Base-by-base conservation (phyloP, 768 basidiomycete genomes). In the Boletus huronensis region DNA sequence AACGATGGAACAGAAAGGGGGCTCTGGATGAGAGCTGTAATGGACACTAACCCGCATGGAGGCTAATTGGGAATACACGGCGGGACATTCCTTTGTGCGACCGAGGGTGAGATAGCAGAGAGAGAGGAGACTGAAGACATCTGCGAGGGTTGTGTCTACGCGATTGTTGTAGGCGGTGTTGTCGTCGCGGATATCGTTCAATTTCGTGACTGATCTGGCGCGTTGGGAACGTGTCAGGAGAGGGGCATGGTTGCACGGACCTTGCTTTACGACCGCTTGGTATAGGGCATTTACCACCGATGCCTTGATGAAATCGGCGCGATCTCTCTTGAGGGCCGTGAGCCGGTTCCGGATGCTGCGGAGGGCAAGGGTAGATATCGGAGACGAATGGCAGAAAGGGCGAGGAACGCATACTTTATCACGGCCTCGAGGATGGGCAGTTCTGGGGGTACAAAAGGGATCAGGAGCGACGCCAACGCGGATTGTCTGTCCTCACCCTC, bases 31-130 rank as follows among this genome's bases (percentile, higher is more conserved):
- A 19, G 44, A 50, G 36, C 19, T 11, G 23, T 31, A 52, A 49
- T 52, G 49, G 41, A 53, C 49, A 86, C 93, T 81, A 65, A 98
- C 94, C 73, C 90, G 77, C 88, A 99, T 97, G 55, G 88, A 93
- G 36, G 93, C 93, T 58, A 98, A 85, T 65, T 98, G 97, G 58
- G 91, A 93, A 71, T 97, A 99, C 0, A 90, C 93, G 25, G 95
- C 96, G 0, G 96, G 95, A 10, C 88, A 87, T 71, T 98, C 95
- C 60, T 87, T 84, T 38, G 92, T 94, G 76, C 94, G 95, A 40
- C 97, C 97, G 58, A 99, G 94, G 35, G 95, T 97, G 63, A 99
- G 85, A 78, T 94, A 99, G 80, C 97, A 98, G 60, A 99, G 82
- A 14, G 93, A 96, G 41, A 99, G 82, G 46, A 99, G 80, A 66